Evolutionary conservation across 371 early-diverging fungal genomes (phyloP).

Genomic region (Rhizopus microsporus): DNA sequence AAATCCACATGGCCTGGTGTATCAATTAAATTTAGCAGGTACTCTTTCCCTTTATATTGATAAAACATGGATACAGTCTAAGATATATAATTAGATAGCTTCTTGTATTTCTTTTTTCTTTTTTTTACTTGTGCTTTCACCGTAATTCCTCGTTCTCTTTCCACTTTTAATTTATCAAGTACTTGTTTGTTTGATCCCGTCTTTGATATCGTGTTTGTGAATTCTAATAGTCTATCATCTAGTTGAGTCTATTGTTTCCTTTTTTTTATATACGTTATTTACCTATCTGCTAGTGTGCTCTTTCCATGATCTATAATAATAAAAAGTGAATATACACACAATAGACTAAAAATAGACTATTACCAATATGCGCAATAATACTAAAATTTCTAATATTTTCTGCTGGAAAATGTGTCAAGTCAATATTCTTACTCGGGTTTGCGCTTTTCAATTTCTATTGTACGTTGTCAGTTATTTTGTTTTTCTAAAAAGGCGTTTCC

Average conservation of each 20-base stretch:
- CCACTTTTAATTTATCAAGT: constrained; percentile 93
- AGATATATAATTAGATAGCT: not conserved
- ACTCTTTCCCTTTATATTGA: constrained; percentile 68
- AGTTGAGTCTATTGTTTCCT: not conserved
- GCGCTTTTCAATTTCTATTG: constrained; percentile 49
- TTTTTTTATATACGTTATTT: constrained; percentile 4
- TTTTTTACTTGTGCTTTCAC: constrained; percentile 90
- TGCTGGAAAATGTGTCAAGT: constrained; percentile 63
- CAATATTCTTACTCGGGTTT: constrained; percentile 41
- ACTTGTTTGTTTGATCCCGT: constrained; percentile 83
- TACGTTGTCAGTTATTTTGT: not conserved
- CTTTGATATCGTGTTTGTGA: constrained; percentile 76
- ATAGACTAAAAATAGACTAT: no score
- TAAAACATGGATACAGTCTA: constrained; percentile 90
- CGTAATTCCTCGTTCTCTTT: constrained; percentile 94
- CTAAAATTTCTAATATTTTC: constrained; percentile 94
- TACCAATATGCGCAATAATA: constrained; percentile 96
- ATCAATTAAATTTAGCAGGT: constrained; percentile 87
- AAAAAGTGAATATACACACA: not conserved
- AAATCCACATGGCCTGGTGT: constrained; percentile 91
- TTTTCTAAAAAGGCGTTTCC: not conserved
- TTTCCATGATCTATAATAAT: constrained; percentile 81
- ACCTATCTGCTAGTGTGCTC: constrained; percentile 91
- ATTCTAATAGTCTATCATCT: constrained; percentile 66
- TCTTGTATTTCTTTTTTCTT: not conserved